Evolutionary conservation across 1,139 yeast species (phyloP).

Genomic region (Taphrina communis): DNA sequence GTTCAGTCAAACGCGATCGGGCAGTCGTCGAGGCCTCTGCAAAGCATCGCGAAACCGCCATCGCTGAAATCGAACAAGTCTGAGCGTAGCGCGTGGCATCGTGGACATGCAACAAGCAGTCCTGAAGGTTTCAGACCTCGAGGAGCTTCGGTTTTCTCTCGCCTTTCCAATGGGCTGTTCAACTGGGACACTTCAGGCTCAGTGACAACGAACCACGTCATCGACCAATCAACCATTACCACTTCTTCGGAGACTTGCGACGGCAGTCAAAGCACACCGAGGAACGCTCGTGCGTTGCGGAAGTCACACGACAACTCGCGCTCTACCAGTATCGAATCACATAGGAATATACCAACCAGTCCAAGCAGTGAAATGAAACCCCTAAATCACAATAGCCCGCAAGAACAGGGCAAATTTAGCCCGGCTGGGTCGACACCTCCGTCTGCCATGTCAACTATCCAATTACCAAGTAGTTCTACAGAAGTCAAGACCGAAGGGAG

Average conservation of each 20-base stretch:
- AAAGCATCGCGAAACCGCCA: not conserved
- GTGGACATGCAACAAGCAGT: not conserved
- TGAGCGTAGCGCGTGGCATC: not conserved
- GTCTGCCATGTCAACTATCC: not conserved
- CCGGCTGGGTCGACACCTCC: not conserved
- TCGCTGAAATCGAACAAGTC: not conserved
- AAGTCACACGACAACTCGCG: not conserved
- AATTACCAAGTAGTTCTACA: not conserved
- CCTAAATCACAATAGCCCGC: not conserved
- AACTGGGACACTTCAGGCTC: not conserved
- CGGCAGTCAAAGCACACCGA: constrained; percentile 1
- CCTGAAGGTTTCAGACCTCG: not conserved
- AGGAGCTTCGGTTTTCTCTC: constrained; percentile 3
- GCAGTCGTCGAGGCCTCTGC: not conserved
- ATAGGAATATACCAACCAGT: not conserved
- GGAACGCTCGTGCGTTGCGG: not conserved
- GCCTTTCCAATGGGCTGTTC: not conserved
- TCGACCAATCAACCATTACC: not conserved
- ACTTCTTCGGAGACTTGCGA: not conserved
- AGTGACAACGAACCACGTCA: not conserved
- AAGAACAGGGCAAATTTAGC: not conserved
- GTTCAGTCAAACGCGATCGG: not conserved
- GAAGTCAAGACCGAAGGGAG: not conserved
- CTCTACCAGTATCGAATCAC: not conserved
- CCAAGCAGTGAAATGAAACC: not conserved